Percentiles rank a stretch among this genome's conserved stretches.
Conservation (phyloP, 75 land plant genomes). For the Adiantum capillusveneris region DNA sequence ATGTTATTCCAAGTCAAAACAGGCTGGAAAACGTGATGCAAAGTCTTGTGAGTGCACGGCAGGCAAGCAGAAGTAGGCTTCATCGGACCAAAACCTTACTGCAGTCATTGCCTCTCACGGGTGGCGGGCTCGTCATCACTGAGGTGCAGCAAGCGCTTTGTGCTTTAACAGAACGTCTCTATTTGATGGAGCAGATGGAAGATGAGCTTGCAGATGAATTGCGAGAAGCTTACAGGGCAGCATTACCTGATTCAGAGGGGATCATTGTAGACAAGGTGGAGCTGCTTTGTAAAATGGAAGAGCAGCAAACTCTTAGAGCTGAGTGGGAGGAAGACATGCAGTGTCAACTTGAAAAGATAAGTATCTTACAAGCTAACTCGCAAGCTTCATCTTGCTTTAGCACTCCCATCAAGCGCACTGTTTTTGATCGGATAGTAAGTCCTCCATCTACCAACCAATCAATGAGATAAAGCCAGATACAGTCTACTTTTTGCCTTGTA, state of each 20-base stretch:
- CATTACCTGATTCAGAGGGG: conserved; percentile 24
- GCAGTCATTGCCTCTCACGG: conserved; percentile 12
- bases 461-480: too few relatives aligned
- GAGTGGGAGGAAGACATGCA: conserved; percentile 47
- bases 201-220: conserved; percentile 29
- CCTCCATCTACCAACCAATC: background rate
- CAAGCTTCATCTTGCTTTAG: conserved; percentile 14
- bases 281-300: conserved; percentile 35
- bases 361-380: conserved; percentile 27
- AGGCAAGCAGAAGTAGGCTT: conserved; percentile 32
- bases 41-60: conserved; percentile 27
- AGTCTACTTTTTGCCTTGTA: too few relatives aligned
- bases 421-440: conserved; percentile 3
- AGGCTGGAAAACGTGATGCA: conserved; percentile 33
- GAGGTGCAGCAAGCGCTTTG: conserved; percentile 30
- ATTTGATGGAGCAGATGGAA: conserved; percentile 35
- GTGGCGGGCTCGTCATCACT: conserved; percentile 3
- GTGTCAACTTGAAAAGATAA: conserved; percentile 28
- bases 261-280: conserved; percentile 32
- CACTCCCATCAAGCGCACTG: conserved; percentile 13
- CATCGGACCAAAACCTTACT: conserved; percentile 23
- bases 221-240: conserved; percentile 21
- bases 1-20: conserved; percentile 13
- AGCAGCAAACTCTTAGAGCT: conserved; percentile 30
- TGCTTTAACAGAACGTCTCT: conserved; percentile 23